Evolutionary conservation across 768 basidiomycete species (phyloP).

Genomic region (Hericium rajendrae): DNA sequence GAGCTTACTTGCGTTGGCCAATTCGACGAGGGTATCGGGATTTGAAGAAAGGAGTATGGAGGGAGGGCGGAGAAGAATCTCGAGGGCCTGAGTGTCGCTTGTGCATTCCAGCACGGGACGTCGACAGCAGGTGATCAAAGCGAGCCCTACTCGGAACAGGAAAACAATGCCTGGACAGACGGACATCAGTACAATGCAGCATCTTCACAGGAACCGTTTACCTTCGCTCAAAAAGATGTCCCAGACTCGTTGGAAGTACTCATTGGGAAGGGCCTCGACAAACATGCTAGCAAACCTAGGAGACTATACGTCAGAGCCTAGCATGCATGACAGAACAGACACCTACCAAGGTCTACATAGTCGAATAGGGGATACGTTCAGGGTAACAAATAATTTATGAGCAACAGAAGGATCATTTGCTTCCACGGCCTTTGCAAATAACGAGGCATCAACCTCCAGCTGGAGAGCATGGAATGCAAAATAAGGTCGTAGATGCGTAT

Average conservation of each 20-base stretch:
- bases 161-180: slow-evolving; percentile 49
- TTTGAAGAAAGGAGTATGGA: slow-evolving; percentile 43
- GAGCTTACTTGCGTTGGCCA: slow-evolving; percentile 54
- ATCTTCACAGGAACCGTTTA: slow-evolving; percentile 21
- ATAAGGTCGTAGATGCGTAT: slow-evolving; percentile 70
- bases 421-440: slow-evolving; percentile 68
- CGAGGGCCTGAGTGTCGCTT: slow-evolving; percentile 37
- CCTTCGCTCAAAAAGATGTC: slow-evolving; percentile 79
- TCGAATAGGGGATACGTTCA: slow-evolving; percentile 46
- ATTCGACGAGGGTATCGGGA: slow-evolving; percentile 53
- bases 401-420: slow-evolving; percentile 45
- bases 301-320: background rate
- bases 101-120: slow-evolving; percentile 45
- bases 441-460: slow-evolving; percentile 64
- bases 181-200: background rate
- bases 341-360: slow-evolving; percentile 60
- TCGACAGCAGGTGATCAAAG: slow-evolving; percentile 50
- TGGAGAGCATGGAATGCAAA: slow-evolving; percentile 53
- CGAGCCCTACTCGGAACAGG: slow-evolving; percentile 66
- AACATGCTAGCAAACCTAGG: slow-evolving; percentile 68
- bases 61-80: slow-evolving; percentile 42
- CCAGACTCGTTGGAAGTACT: slow-evolving; percentile 69
- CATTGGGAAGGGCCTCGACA: slow-evolving; percentile 51
- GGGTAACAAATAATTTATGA: slow-evolving; percentile 56
- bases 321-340: background rate